Percentiles rank a stretch among this genome's conserved stretches.
phyloP scores from a whole-genome alignment of 2,329 filamentous ascomycete genomes.

The Furcasterigmium furcatum region DNA sequence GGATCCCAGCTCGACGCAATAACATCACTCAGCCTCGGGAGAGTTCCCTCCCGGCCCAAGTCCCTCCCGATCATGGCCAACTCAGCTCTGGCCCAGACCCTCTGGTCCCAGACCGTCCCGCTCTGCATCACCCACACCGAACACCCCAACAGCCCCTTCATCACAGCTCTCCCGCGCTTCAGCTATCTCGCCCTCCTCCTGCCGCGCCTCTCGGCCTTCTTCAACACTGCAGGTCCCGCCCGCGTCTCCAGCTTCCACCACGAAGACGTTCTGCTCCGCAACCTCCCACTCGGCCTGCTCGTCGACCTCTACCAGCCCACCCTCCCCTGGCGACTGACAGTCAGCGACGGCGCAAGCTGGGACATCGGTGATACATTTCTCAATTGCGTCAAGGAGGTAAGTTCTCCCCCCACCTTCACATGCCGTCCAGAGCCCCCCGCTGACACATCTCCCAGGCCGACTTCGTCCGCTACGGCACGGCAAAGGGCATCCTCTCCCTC shows the following conservation, averaged over 20 bases:
- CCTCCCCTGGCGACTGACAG: slow-evolving; percentile 53
- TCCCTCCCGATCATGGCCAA: slow-evolving; percentile 15
- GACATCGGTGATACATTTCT: slow-evolving; percentile 61
- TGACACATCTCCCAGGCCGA: slow-evolving; percentile 54
- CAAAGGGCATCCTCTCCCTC: slow-evolving; percentile 85
- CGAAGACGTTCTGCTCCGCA: slow-evolving; percentile 49
- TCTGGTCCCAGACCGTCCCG: slow-evolving; percentile 54
- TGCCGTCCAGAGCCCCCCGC: neutral
- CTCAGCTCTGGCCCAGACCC: slow-evolving; percentile 31
- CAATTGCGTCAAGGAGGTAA: slow-evolving; percentile 61
- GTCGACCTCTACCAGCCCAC: slow-evolving; percentile 53
- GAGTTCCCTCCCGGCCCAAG: too few relatives aligned
- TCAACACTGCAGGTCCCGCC: slow-evolving; percentile 17
- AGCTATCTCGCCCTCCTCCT: slow-evolving; percentile 57
- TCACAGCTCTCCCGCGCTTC: slow-evolving; percentile 54
- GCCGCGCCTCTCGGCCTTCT: slow-evolving; percentile 51
- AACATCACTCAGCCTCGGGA: too few relatives aligned
- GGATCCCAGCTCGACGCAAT: too few relatives aligned
- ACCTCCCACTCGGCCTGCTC: slow-evolving; percentile 51
- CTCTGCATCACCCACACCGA: slow-evolving; percentile 51
- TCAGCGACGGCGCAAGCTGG: slow-evolving; percentile 53
- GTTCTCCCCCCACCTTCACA: slow-evolving; percentile 11
- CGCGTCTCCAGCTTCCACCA: slow-evolving; percentile 4
- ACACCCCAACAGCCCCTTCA: slow-evolving; percentile 43
- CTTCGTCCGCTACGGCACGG: slow-evolving; percentile 82